These are phyloP conservation scores for Exobasidium cylindrosporum DNA, from an alignment of 1,284 basidiomycete species.

Conservation along the genomic window DNA sequence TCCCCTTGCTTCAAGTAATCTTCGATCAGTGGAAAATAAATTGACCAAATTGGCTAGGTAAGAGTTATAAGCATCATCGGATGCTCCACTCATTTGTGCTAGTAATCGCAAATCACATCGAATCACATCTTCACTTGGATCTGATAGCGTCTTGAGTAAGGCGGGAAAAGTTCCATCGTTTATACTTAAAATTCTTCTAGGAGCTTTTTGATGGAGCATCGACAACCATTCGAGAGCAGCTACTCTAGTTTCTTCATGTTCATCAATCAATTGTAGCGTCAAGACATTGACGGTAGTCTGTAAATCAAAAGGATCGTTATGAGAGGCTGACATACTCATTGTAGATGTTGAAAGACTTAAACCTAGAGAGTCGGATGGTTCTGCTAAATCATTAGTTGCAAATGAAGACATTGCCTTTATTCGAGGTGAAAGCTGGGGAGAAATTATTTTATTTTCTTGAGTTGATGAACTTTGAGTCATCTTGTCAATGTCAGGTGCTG, in stretches of 20 bases:
- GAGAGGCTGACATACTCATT: neutral
- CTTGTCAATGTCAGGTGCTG: neutral
- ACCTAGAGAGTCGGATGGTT: neutral
- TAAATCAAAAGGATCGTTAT: conserved; percentile 81
- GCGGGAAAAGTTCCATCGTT: conserved; percentile 96
- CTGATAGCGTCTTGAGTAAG: conserved; percentile 89
- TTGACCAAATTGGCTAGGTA: conserved; percentile 94
- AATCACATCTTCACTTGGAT: conserved; percentile 95
- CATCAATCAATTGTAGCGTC: conserved; percentile 89
- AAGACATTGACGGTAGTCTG: conserved; percentile 85
- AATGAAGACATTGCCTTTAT: neutral
- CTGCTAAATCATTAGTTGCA: neutral
- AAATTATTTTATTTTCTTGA: neutral
- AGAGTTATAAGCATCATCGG: conserved; percentile 89
- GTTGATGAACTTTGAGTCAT: neutral
- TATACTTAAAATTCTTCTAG: conserved; percentile 92
- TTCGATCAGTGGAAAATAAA: conserved; percentile 89
- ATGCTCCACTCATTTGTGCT: conserved; percentile 85
- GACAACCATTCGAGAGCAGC: conserved; percentile 95
- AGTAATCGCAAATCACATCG: conserved; percentile 92
- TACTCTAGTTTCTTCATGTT: conserved; percentile 92
- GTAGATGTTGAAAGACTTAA: neutral
- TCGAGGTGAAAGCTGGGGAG: neutral
- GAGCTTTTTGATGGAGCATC: conserved; percentile 97
- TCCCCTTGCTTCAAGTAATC: conserved; percentile 84